Base-by-base conservation (phyloP, 306 rosid genomes). In the Dryas octopetala region DNA sequence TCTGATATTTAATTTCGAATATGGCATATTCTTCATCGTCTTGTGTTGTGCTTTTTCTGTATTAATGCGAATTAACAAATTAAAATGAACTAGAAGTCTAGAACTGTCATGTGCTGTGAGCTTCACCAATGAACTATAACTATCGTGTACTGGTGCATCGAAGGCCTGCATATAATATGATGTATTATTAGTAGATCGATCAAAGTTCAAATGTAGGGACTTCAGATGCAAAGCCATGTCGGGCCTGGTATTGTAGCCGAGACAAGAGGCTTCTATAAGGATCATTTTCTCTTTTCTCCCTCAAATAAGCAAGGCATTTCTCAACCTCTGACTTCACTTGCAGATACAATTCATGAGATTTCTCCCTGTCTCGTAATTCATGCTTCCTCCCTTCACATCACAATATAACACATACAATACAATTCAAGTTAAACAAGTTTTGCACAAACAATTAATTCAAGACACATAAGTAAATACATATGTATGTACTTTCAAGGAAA, bases 291-390 rank as follows among this genome's bases (percentile, higher is more conserved):
- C 93, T 73, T 76, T 89, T 95, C 70, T 80, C 87, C 83, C 80
- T 85, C 75, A 95, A 74, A 84, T 89, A 95, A 67, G 83, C 84
- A 48, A 95, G 78, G 77, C 88, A 87, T 12, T 72, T 87, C 76
- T 87, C 88, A n/a, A 95, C 96, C 81, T 95, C 96, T 0, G 85
- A 76, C 76, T 95, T 89, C 68, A 91, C 89, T 80, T 86, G 74
- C 65, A 88, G 74, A 81, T 95, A 95, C 45, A 91, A 49, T 76
- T 95, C 86, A 16, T 86, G 80, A 23, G 87, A 78, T 61, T 85
- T 91, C 58, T 83, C 76, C 76, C 74, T 79, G 78, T 95, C 96
- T 68, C 74, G 79, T 60, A 95, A 62, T 74, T 86, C 93, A 44
- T 68, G 76, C 85, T 77, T 86, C 84, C 88, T 89, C 80, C 91